These are phyloP conservation scores for Kwoniella botswanensis DNA, from an alignment of 768 basidiomycete species.

Conservation along the genomic window DNA sequence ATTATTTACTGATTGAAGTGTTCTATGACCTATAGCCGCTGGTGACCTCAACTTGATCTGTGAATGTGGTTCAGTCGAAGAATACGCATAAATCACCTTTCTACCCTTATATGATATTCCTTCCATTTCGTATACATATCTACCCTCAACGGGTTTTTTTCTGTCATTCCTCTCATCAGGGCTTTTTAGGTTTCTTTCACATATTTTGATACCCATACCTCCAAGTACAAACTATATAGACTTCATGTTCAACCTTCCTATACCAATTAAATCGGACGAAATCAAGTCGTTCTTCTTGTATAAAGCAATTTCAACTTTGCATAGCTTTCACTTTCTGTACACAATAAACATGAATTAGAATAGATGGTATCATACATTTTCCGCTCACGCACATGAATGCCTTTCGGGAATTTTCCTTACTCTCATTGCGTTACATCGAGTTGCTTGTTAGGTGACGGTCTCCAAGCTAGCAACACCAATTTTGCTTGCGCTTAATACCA, in stretches of 20 bases:
- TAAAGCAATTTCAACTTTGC: conserved; percentile 34
- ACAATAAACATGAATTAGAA: background rate
- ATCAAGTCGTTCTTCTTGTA: background rate
- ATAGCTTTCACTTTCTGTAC: conserved; percentile 7
- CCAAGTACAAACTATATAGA: conserved; percentile 4
- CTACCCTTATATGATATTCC: too few relatives aligned
- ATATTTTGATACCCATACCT: background rate
- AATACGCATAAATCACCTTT: conserved; percentile 44
- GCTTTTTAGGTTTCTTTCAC: background rate
- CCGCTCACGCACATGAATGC: background rate
- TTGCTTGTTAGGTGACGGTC: too few relatives aligned
- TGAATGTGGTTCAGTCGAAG: conserved; percentile 60
- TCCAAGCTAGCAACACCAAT: too few relatives aligned
- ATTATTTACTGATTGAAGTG: conserved; percentile 10
- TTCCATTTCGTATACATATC: too few relatives aligned
- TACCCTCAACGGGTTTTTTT: conserved; percentile 17
- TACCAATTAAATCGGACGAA: background rate
- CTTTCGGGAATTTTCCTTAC: background rate
- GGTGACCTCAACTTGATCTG: conserved; percentile 83
- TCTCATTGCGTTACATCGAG: too few relatives aligned
- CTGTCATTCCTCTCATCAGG: conserved; percentile 10
- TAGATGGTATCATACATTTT: background rate
- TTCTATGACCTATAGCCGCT: conserved; percentile 65
- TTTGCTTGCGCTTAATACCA: too few relatives aligned
- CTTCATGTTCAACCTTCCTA: conserved; percentile 9